Conservation (phyloP, 2,329 filamentous ascomycete species). For the Bipolaris zeicola region DNA sequence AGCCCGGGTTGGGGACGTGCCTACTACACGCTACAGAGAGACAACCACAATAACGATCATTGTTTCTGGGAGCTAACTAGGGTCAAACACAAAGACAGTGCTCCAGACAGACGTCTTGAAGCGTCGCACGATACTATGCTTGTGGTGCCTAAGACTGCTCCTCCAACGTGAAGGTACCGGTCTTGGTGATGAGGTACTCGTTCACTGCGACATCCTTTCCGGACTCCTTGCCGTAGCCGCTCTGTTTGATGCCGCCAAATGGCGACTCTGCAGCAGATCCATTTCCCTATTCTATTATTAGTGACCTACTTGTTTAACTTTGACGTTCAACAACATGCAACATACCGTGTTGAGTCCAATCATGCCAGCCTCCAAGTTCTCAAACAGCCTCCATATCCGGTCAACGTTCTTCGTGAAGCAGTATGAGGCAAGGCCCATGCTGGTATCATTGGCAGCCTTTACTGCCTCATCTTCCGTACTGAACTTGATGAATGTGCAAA, state of each 20-base stretch:
- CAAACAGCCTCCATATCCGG: slow-evolving; percentile 67
- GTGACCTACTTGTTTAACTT: neutral
- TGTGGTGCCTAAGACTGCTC: slow-evolving; percentile 23
- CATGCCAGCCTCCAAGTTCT: slow-evolving; percentile 73
- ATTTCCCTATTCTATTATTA: slow-evolving; percentile 54
- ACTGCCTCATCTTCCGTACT: slow-evolving; percentile 70
- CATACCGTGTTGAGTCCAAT: slow-evolving; percentile 68
- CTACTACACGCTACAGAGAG: neutral
- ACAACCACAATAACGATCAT: neutral
- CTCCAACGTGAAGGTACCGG: slow-evolving; percentile 66
- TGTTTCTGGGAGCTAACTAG: slow-evolving; percentile 1
- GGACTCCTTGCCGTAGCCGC: slow-evolving; percentile 70
- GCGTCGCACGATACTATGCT: neutral
- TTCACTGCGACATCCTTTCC: slow-evolving; percentile 69
- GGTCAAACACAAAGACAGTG: slow-evolving; percentile 5
- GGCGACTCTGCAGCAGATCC: slow-evolving; percentile 69
- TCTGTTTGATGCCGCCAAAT: slow-evolving; percentile 71
- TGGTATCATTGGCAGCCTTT: slow-evolving; percentile 63
- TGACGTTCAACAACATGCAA: neutral
- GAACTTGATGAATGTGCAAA: slow-evolving; percentile 68
- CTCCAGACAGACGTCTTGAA: slow-evolving; percentile 2
- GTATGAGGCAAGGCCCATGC: slow-evolving; percentile 69
- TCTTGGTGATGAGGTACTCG: slow-evolving; percentile 69
- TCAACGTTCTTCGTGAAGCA: slow-evolving; percentile 72
- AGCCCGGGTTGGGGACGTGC: neutral